Evolutionary conservation across 1,284 basidiomycete genomes (phyloP).

Genomic region (Phaffia rhodozyma): DNA sequence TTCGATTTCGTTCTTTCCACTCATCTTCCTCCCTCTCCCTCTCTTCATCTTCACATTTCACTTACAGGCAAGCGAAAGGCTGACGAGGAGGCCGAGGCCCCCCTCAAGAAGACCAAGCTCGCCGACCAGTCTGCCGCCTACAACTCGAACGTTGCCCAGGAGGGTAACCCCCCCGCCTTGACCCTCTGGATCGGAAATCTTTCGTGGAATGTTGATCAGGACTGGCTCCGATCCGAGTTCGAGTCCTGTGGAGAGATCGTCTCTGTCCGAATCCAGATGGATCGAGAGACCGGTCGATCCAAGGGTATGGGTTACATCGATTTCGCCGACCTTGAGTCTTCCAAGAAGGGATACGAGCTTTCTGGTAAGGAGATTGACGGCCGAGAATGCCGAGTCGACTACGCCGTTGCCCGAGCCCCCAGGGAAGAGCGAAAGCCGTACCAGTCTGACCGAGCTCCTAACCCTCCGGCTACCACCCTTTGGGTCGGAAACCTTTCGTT

Average conservation of each 20-base stretch:
- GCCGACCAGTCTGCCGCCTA: constrained; percentile 44
- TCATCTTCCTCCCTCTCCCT: background rate
- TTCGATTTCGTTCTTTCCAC: background rate
- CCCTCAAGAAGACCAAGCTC: constrained; percentile 74
- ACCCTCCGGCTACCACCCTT: constrained; percentile 61
- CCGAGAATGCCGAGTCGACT: constrained; percentile 75
- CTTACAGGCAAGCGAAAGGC: constrained; percentile 71
- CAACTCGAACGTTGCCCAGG: constrained; percentile 32
- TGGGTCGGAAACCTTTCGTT: constrained; percentile 78
- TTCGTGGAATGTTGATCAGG: constrained; percentile 96
- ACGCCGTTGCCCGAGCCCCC: constrained; percentile 48
- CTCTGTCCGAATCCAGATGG: constrained; percentile 77
- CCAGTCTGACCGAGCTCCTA: constrained; percentile 24
- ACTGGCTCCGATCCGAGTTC: constrained; percentile 88
- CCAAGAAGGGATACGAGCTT: constrained; percentile 62
- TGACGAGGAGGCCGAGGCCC: constrained; percentile 47
- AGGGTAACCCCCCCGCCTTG: constrained; percentile 45
- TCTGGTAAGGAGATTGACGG: constrained; percentile 83
- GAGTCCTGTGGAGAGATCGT: constrained; percentile 76
- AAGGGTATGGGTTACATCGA: constrained; percentile 93
- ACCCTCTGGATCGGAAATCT: constrained; percentile 86
- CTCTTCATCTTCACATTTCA: background rate
- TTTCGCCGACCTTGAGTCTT: constrained; percentile 52
- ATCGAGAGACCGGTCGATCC: constrained; percentile 75
- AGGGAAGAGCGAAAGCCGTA: constrained; percentile 43